A percentile compares a stretch with the other conserved stretches of the same genome.
phyloP scores from a whole-genome alignment of 2,329 filamentous ascomycete genomes.

The Aureobasidium sp. region DNA sequence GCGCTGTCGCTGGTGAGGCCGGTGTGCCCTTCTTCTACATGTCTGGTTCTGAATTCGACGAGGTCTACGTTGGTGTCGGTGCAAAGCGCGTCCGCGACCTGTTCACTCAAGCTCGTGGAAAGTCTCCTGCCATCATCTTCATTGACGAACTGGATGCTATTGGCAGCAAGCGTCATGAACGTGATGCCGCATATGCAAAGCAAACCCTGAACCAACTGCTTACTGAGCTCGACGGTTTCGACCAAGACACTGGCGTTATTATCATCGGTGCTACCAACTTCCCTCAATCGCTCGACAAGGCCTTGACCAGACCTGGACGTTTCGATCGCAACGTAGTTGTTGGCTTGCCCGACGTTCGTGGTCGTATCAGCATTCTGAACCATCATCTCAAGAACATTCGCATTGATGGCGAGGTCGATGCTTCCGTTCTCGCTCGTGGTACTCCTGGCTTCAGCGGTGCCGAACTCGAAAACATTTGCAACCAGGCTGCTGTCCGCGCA shows the following conservation, averaged over 20 bases:
- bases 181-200: conserved; percentile 90
- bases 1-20: conserved; percentile 91
- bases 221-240: conserved; percentile 94
- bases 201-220: conserved; percentile 96
- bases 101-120: conserved; percentile 72
- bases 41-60: conserved; percentile 97
- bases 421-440: conserved; percentile 73
- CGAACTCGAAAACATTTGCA: conserved; percentile 92
- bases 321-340: conserved; percentile 92
- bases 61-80: conserved; percentile 94
- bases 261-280: conserved; percentile 96
- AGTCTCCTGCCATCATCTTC: conserved; percentile 89
- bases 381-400: conserved; percentile 92
- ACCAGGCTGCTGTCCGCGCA: conserved; percentile 91
- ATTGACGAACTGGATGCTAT: conserved; percentile 93
- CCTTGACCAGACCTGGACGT: conserved; percentile 82
- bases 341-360: conserved; percentile 82
- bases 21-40: conserved; percentile 99
- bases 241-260: conserved; percentile 88
- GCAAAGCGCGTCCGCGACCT: conserved; percentile 92
- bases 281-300: conserved; percentile 87
- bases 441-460: conserved; percentile 91
- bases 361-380: conserved; percentile 83
- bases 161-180: conserved; percentile 83
- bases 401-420: conserved; percentile 67